phyloP scores from a whole-genome alignment of 257 asterid genomes.

The Nicotiana tomentosiformis region DNA sequence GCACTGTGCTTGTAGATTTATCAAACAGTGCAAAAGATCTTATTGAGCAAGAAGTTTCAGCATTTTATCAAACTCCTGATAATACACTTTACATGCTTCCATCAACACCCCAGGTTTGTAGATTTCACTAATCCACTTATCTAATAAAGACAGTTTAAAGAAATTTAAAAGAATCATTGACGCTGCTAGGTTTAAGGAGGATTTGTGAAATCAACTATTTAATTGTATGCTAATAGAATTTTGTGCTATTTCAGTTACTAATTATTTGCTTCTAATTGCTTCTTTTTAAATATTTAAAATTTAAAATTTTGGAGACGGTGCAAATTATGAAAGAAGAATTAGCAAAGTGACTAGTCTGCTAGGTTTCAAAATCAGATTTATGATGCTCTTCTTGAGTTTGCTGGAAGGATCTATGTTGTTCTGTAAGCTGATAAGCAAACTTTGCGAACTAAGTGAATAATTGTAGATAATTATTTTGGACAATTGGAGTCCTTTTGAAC shows the following conservation, averaged over 20 bases:
- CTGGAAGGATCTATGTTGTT: no score
- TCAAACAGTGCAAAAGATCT: constrained; percentile 79
- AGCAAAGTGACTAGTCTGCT: background rate
- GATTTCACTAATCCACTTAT: constrained; percentile 4
- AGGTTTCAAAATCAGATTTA: no score
- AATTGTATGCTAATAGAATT: background rate
- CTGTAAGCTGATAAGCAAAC: no score
- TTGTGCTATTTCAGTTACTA: background rate
- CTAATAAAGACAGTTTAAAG: background rate
- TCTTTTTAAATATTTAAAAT: background rate
- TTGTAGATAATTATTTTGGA: no score
- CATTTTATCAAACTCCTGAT: constrained; percentile 85
- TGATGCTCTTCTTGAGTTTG: no score
- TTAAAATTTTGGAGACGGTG: background rate
- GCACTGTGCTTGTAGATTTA: constrained; percentile 67
- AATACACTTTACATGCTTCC: constrained; percentile 96
- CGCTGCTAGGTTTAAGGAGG: background rate
- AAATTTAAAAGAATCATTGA: background rate
- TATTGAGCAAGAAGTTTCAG: constrained; percentile 84
- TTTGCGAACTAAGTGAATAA: no score
- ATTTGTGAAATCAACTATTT: background rate
- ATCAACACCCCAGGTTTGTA: constrained; percentile 85
- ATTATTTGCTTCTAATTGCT: background rate
- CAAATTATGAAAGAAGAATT: background rate
- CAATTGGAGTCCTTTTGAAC: no score